Base-by-base conservation (phyloP, 2,329 filamentous ascomycete species). In the Aspergillus novoparasiticus region DNA sequence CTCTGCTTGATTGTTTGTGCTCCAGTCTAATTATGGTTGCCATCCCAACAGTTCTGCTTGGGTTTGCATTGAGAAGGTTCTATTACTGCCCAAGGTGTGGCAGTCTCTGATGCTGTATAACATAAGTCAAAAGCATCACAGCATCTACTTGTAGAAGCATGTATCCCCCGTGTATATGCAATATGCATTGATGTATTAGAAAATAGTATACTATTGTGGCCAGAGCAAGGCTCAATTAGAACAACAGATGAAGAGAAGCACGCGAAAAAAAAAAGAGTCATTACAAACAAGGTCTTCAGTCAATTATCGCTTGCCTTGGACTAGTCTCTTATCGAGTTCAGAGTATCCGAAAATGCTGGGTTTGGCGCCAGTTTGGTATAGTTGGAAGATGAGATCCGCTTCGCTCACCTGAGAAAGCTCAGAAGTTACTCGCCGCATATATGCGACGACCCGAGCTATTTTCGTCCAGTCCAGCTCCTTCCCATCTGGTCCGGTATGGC, bases 381-480 rank as follows among this genome's bases (percentile, higher is more conserved):
- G 75, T 2, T 80, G 79, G 75, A 89, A 87, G 43, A 80, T 79
- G 64, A 89, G 79, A 64, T 83, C 81, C 28, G 82, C 81, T 71
- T 90, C 87, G 2, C 75, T 74, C 63, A 87, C 72, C 30, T 77
- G 75, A 5, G 86, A 85, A 66, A 91, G 73, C 61, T 82, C 81
- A 61, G 79, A 79, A 46, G 90, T 66, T 57, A 86, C 82, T 67
- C 84, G 81, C 64, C 88, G 82, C 78, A 91, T 83, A 74, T 89
- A 91, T 39, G 82, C 84, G 28, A 89, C 86, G 59, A 92, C 85
- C 64, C 82, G 77, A 5, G 87, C 88, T 61, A 92, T 73, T 69
- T 85, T 84, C 56, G 80, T 80, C 71, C 88, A 82, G 76, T 91
- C 86, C 21, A 89, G 83, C 60, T 89, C 83, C 26, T 73, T 61